phyloP scores from a whole-genome alignment of 257 asterid species.

The Plantago major region DNA sequence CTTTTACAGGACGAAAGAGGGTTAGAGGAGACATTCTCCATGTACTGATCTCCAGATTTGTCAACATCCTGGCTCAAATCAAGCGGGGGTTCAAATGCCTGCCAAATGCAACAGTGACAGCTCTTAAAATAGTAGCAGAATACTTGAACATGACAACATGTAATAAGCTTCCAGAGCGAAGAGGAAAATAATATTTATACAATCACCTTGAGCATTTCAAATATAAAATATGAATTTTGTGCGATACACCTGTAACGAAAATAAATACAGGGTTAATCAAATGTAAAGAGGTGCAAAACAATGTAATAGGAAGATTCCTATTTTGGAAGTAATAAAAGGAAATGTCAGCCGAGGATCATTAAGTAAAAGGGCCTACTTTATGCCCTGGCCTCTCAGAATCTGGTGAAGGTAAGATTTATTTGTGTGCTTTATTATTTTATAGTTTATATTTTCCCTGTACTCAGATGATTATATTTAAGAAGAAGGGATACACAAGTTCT shows the following conservation, averaged over 20 bases:
- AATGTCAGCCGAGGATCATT: conserved; percentile 1
- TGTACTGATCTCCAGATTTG: conserved; percentile 37
- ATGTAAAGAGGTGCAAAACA: conserved; percentile 5
- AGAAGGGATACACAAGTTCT: too few relatives aligned
- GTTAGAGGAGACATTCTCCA: conserved; percentile 33
- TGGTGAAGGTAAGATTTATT: too few relatives aligned
- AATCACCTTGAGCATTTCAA: conserved; percentile 96
- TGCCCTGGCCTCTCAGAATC: too few relatives aligned
- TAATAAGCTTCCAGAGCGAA: conserved; percentile 16
- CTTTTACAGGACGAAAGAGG: conserved; percentile 31
- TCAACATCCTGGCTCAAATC: conserved; percentile 64
- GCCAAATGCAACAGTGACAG: conserved; percentile 29
- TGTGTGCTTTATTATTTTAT: too few relatives aligned
- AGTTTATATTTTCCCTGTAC: too few relatives aligned
- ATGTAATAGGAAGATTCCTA: conserved; percentile 10
- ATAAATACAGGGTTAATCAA: conserved; percentile 24
- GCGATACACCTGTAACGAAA: conserved; percentile 73
- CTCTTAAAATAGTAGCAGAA: conserved; percentile 19
- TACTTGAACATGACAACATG: conserved; percentile 1
- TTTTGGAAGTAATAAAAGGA: not conserved
- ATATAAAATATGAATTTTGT: conserved; percentile 82
- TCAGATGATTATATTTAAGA: too few relatives aligned
- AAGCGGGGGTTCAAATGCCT: conserved; percentile 97
- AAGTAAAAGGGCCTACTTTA: not conserved
- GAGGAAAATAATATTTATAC: conserved; percentile 6